Base-by-base conservation (phyloP, 1,139 yeast genomes). In the Geotrichum cucujoidarum region DNA sequence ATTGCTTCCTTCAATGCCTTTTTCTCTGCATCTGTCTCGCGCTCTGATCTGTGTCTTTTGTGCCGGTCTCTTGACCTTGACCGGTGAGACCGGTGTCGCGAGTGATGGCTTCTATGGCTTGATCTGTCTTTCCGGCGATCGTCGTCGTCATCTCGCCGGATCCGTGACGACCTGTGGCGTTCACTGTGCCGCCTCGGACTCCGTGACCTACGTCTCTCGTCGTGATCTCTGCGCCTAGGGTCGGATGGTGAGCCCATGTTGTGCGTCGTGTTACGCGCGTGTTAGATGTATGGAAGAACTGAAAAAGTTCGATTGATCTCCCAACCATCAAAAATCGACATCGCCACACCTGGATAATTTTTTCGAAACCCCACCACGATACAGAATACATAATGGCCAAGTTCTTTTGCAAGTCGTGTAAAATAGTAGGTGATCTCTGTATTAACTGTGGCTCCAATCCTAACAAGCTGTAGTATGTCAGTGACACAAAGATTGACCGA, bases 401-500 rank as follows among this genome's bases (percentile, higher is more conserved):
- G 45, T 69, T 64, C 50, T 74, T 76, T 49, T 49, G 52, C 43
- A 46, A 47, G 18, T 43, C 39, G 17, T 49, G 52, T 42, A 46
- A 66, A 39, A 57, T 61, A 4, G 75, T 72, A 57, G 52, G 75
- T 63, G n/a, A n/a, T 29, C 10, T n/a, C 3, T n/a, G 21, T 29
- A 21, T 17, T 14, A 29, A 22, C 2, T 3, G 2, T 25, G 7
- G 11, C 4, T 18, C 20, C 34, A 8, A 21, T 22, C 14, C 11
- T 47, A 22, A 25, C 31, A 21, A 27, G 16, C 3, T 30, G 6
- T 42, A 72, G 75, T 73, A 71, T 56, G 71, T 73, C 8, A 72
- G 68, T 31, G 76, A 72, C 49, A 66, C 73, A 31, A 66, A 66
- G 49, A 54, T 70, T 17, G 65, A 70, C 4, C 62, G 66, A 38